These are phyloP conservation scores for Curvularia verruculosa DNA, from an alignment of 2,329 filamentous ascomycete genomes.

Conservation along the genomic window DNA sequence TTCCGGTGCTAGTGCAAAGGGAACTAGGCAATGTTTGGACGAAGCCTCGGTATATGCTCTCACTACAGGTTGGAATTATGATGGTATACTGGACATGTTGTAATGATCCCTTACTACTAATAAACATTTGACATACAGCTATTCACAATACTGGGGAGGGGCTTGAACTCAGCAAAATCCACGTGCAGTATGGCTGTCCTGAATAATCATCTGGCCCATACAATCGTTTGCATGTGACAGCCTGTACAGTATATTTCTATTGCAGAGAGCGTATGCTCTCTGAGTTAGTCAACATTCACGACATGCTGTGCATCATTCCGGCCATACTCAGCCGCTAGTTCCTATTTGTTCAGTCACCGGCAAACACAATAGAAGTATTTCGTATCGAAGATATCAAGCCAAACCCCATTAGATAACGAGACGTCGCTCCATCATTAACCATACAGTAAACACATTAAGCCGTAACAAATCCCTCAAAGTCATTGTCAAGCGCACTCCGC, in stretches of 20 bases:
- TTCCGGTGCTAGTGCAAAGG: slow-evolving; percentile 2
- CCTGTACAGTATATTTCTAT: too few relatives aligned
- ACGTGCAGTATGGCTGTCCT: background rate
- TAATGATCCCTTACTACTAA: background rate
- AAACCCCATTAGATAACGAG: background rate
- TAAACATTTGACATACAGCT: too few relatives aligned
- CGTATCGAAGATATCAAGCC: background rate
- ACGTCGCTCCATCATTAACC: background rate
- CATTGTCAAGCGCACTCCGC: slow-evolving; percentile 47
- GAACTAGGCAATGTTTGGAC: slow-evolving; percentile 3
- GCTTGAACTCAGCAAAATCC: background rate
- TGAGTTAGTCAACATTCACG: background rate
- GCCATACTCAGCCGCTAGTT: too few relatives aligned
- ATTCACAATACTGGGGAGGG: background rate
- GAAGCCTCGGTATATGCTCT: slow-evolving; percentile 6
- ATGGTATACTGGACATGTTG: background rate
- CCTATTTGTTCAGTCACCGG: background rate
- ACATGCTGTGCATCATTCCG: background rate
- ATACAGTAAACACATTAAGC: slow-evolving; percentile 23
- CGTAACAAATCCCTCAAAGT: slow-evolving; percentile 44
- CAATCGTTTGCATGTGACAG: background rate
- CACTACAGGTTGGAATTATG: background rate
- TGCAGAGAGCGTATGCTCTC: background rate
- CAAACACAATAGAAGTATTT: background rate
- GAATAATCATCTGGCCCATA: background rate